Evolutionary conservation across 208 protist genomes (phyloP), one percentile per base, ranked within the genome.

Genomic region (Trypanosomatidae sp.): DNA sequence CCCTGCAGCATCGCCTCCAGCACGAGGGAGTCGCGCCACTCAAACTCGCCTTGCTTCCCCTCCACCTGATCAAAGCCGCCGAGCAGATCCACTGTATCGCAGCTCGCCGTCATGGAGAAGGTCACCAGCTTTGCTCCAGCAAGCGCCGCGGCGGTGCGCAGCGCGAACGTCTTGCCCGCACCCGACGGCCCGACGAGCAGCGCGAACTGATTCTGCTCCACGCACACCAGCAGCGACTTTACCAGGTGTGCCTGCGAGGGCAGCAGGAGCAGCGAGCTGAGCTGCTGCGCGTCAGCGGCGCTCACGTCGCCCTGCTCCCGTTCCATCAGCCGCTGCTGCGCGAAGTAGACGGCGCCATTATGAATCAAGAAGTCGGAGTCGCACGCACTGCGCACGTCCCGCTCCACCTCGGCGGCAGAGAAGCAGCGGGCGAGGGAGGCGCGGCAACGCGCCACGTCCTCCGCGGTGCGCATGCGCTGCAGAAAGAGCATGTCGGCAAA

Each of bases 41-140:
- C 98, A 85, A 99, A 99, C 46, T 92, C 81, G 25, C 99, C 98
- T 41, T 94, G 84, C 71, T 90, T 89, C 12, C 94, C 91, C 66
- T 99, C 98, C 53, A 99, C 89, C 83, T 99, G 99, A 83, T 99
- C 98, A 80, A 99, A 99, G 12, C 98, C 97, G 59, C 99, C 99
- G 5, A 99, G 92, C 36, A 99, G 88, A 68, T 99, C 99, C 0
- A 97, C 98, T 9, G 99, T 99, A 79, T 99, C 99, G 50, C 98
- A 98, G 74, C 94, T 93, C 30, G 90, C 93, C 67, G 97, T 99
- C 94, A 99, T 98, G 22, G 97, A 91, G 64, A 99, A 98, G 59
- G 99, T 98, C 30, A 92, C 79, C 8, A 99, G 86, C 69, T 77
- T 82, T 17, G 96, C 93, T 0, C 98, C 93, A 7, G 91, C 94